Conservation (phyloP, 805 yeast species). For the Lipomyces sp. region DNA sequence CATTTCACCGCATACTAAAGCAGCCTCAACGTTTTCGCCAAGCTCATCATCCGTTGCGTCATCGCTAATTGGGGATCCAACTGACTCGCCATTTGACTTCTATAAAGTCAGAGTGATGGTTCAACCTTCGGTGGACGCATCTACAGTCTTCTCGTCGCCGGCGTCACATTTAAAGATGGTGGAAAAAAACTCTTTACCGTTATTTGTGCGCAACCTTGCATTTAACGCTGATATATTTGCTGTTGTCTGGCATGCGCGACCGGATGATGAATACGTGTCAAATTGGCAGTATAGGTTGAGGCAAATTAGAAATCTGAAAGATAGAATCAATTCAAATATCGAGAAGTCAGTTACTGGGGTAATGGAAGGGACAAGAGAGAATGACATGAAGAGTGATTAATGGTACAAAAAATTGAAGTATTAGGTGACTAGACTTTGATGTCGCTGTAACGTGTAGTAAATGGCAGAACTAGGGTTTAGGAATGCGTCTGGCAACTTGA, state of each 20-base stretch:
- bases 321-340: conserved; percentile 38
- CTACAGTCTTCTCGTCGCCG: conserved; percentile 52
- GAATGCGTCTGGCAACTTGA: not conserved
- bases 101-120: conserved; percentile 31
- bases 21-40: conserved; percentile 27
- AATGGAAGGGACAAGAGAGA: not conserved
- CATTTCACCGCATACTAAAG: conserved; percentile 63
- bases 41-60: conserved; percentile 28
- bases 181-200: conserved; percentile 61
- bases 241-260: conserved; percentile 64
- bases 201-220: conserved; percentile 68
- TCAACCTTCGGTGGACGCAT: conserved; percentile 22
- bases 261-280: conserved; percentile 57
- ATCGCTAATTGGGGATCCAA: conserved; percentile 17
- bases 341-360: conserved; percentile 7
- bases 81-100: conserved; percentile 18
- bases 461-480: not conserved
- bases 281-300: conserved; percentile 72
- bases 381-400: not conserved
- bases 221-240: conserved; percentile 74
- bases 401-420: not conserved
- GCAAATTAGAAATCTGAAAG: conserved; percentile 54
- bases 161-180: conserved; percentile 76
- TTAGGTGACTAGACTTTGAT: not conserved
- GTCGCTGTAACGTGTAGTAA: not conserved